Conservation (phyloP, 2,329 filamentous ascomycete species). For the Hypomyces perniciosus region DNA sequence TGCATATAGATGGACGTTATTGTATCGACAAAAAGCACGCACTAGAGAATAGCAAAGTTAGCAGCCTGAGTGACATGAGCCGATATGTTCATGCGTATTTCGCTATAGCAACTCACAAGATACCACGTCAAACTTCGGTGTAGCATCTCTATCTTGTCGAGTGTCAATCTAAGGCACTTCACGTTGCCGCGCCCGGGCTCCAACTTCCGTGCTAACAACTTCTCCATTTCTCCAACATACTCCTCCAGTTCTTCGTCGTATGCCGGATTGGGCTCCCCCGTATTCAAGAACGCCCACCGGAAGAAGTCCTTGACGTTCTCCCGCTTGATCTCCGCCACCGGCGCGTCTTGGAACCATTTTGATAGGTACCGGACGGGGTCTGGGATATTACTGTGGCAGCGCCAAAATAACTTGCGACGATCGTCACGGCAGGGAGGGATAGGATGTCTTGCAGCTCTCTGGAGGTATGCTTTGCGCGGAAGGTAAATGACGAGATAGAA, state of each 20-base stretch:
- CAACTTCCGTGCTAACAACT: conserved; percentile 42
- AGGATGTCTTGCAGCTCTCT: conserved; percentile 46
- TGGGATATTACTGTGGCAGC: conserved; percentile 45
- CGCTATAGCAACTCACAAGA: conserved; percentile 34
- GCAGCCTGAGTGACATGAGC: no score
- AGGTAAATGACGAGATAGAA: conserved; percentile 51
- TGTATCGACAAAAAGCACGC: conserved; percentile 43
- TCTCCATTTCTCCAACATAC: conserved; percentile 47
- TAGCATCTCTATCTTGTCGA: conserved; percentile 52
- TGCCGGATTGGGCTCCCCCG: conserved; percentile 34
- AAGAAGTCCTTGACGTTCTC: conserved; percentile 58
- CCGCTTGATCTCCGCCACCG: conserved; percentile 45
- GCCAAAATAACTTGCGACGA: conserved; percentile 43
- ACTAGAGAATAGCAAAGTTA: conserved; percentile 26
- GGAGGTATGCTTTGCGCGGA: conserved; percentile 45
- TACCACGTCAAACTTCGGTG: conserved; percentile 54
- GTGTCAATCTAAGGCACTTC: conserved; percentile 47
- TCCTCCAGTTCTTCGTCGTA: conserved; percentile 50
- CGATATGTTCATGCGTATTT: no score
- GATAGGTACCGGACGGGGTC: conserved; percentile 47
- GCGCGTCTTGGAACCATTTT: conserved; percentile 53
- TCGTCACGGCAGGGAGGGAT: conserved; percentile 36
- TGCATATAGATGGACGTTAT: conserved; percentile 27
- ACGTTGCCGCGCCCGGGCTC: conserved; percentile 46
- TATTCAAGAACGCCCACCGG: conserved; percentile 54